Conservation (phyloP, 768 basidiomycete genomes). For the Trametes cingulata region DNA sequence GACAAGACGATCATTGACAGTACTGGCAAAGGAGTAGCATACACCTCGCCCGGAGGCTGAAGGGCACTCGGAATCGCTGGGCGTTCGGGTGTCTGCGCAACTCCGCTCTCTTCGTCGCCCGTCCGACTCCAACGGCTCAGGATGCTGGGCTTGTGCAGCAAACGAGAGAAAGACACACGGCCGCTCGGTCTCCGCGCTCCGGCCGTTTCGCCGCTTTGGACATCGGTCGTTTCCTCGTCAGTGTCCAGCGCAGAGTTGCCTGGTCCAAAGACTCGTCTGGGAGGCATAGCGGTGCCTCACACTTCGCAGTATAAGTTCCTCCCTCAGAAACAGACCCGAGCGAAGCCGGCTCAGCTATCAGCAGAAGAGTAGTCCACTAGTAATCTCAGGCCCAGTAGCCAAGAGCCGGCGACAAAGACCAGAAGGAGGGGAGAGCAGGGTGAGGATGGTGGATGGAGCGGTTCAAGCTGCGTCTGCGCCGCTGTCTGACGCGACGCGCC, state of each 20-base stretch:
- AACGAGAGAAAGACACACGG: constrained; percentile 29
- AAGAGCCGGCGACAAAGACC: no score
- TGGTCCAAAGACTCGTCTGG: constrained; percentile 20
- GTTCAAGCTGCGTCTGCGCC: background rate
- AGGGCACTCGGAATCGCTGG: constrained; percentile 79
- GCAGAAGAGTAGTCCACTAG: no score
- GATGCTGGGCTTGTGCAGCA: constrained; percentile 25
- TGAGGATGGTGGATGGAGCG: background rate
- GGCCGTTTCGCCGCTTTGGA: background rate
- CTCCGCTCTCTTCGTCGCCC: constrained; percentile 28
- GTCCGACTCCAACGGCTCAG: constrained; percentile 24
- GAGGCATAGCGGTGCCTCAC: constrained; percentile 6
- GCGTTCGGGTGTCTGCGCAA: constrained; percentile 39
- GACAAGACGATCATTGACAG: constrained; percentile 92
- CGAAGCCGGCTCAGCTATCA: no score
- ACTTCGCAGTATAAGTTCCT: background rate
- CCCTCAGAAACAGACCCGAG: no score
- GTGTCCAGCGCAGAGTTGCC: constrained; percentile 17
- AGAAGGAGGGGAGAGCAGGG: background rate
- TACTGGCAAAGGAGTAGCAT: constrained; percentile 79
- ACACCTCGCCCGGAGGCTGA: constrained; percentile 57
- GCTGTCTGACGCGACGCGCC: constrained; percentile 6
- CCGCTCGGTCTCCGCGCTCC: constrained; percentile 14
- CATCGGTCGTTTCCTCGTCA: background rate
- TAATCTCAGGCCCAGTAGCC: no score